phyloP scores from a whole-genome alignment of 176 grass and related monocot genomes.

The Triticum urartu region DNA sequence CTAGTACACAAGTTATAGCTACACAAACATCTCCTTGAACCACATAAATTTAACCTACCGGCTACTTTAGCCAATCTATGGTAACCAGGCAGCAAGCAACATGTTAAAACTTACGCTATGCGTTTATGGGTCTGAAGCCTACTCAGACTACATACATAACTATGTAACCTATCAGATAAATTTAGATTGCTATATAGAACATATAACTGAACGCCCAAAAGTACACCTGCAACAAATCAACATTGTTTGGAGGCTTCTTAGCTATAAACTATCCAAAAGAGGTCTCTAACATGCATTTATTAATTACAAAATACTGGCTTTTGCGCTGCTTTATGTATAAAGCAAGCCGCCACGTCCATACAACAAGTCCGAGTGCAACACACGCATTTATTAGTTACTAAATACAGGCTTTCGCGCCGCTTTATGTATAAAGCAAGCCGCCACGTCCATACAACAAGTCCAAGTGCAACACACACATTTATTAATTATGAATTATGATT shows the following conservation, averaged over 20 bases:
- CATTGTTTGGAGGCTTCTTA: background rate
- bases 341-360: no score
- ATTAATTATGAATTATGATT: background rate
- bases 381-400: background rate
- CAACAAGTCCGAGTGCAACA: no score
- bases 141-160: background rate
- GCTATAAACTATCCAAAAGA: constrained; percentile 6
- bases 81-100: background rate
- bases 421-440: no score
- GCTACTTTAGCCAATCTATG: background rate
- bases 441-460: no score
- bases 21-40: no score
- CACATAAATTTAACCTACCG: no score
- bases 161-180: background rate
- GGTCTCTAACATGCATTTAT: background rate
- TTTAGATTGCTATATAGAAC: background rate
- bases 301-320: background rate
- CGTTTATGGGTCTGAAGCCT: background rate
- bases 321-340: no score
- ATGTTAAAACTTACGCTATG: background rate
- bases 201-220: background rate
- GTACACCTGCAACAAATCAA: background rate
- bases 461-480: no score
- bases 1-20: no score
- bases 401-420: no score